Base-by-base conservation (phyloP, 2,329 filamentous ascomycete species). In the Leptosphaerulina australis region DNA sequence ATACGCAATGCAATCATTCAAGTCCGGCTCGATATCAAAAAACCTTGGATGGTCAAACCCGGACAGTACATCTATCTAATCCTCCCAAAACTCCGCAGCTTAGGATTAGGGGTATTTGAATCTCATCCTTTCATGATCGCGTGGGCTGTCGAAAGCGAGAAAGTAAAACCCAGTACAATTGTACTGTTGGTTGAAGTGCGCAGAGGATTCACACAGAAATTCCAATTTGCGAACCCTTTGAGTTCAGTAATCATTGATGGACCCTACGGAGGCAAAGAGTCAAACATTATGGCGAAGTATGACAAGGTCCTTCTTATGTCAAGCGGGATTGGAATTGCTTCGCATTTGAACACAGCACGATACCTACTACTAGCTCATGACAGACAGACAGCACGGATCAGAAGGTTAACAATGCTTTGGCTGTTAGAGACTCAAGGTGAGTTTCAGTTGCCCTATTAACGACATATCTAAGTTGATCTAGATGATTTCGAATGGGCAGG, bases 231-330 rank as follows among this genome's bases (percentile, higher is more conserved):
- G 7, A 29, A 44, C 18, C 17, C 21, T 12, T 15, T 30, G 25
- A 33, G 24, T 7, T 28, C 11, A 22, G 34, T 12, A 10, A 44
- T 49, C 11, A 36, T 41, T 11, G 46, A 50, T 41, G 44, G 44
- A 20, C 43, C 40, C 11, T 44, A 50, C 17, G 40, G 47, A n/a
- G 35, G 33, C 11, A 33, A 28, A 17, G 25, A 25, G 21, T 20
- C 31, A 26, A 12, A 18, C 4, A 18, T 8, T 3, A 20, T 57
- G 9, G 18, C 10, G 2, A 20, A 35, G 14, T 51, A 57, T 21
- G 43, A 57, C 20, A 57, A 54, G 17, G 24, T 57, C 11, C 21
- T 57, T 0, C 45, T 57, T 11, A 28, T 57, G 25, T 45, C 35
- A 1, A 40, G 37, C 35, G 44, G 54, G 8, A 45, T 51, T 14